phyloP scores from a whole-genome alignment of 345 rosid genomes.

The Hirschfeldia incana region DNA sequence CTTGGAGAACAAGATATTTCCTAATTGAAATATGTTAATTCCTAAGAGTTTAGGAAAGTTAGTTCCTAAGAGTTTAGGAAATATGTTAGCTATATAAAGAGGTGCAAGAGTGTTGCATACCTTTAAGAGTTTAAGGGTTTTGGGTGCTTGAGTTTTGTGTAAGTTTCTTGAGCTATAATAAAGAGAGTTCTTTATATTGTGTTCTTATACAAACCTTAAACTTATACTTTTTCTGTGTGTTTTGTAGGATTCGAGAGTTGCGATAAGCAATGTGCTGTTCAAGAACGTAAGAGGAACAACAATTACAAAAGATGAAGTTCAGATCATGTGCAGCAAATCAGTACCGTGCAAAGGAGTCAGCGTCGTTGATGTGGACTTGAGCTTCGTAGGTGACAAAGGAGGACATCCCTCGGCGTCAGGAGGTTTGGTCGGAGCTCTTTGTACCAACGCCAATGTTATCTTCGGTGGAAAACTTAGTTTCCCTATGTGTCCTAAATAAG shows the following conservation, averaged over 20 bases:
- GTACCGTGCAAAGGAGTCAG: slow-evolving; percentile 36
- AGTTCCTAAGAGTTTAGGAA: too few relatives aligned
- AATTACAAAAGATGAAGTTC: slow-evolving; percentile 31
- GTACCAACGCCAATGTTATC: slow-evolving; percentile 19
- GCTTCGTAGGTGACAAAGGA: slow-evolving; percentile 6
- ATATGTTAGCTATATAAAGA: too few relatives aligned
- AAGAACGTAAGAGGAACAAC: slow-evolving; percentile 40
- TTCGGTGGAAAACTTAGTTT: slow-evolving; percentile 35
- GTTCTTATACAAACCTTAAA: too few relatives aligned
- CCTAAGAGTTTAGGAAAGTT: too few relatives aligned
- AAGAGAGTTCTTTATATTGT: too few relatives aligned
- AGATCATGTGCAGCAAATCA: slow-evolving; percentile 27
- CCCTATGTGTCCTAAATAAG: slow-evolving; percentile 31
- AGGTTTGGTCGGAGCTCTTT: slow-evolving; percentile 28
- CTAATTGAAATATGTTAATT: too few relatives aligned
- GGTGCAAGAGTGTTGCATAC: too few relatives aligned
- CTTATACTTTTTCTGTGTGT: background rate
- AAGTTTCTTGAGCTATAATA: too few relatives aligned
- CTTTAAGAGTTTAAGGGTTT: too few relatives aligned
- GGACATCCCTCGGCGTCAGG: background rate
- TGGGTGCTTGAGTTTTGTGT: too few relatives aligned
- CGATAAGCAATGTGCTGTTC: slow-evolving; percentile 32
- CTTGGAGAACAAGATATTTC: too few relatives aligned
- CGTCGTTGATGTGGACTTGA: slow-evolving; percentile 25
- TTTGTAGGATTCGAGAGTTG: slow-evolving; percentile 30